A percentile compares a stretch with the other conserved stretches of the same genome.
These are phyloP conservation scores for Dictyostelium discoideum DNA, from an alignment of 78 protist genomes.

Conservation along the genomic window DNA sequence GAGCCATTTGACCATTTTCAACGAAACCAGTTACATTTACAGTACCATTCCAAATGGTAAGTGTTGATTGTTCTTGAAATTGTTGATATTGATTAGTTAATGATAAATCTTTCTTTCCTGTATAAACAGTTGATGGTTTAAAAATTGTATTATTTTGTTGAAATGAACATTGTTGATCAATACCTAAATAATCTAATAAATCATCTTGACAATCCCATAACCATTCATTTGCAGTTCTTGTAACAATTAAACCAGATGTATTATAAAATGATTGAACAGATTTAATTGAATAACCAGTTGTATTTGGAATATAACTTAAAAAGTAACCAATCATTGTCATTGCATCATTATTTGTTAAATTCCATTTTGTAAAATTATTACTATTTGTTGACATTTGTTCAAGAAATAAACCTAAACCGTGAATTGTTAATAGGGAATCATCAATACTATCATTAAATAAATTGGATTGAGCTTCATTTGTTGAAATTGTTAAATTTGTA, in stretches of 20 bases:
- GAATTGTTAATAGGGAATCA: not conserved
- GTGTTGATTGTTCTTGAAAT: not conserved
- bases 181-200: not conserved
- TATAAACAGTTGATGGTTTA: conserved; percentile 30
- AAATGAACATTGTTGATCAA: not conserved
- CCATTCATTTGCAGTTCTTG: conserved; percentile 26
- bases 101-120: conserved; percentile 21
- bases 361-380: not conserved
- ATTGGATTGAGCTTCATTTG: not conserved
- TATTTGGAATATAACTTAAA: not conserved
- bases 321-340: not conserved
- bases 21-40: conserved; percentile 1
- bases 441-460: not conserved
- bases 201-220: conserved; percentile 50
- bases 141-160: conserved; percentile 15
- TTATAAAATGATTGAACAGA: not conserved
- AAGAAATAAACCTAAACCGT: not conserved
- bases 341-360: not conserved
- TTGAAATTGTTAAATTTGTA: not conserved
- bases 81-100: not conserved
- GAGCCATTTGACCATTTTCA: conserved; percentile 63
- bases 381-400: not conserved
- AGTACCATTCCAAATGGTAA: not conserved
- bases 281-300: not conserved
- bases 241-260: not conserved